These are phyloP conservation scores for Suillus hirtellus DNA, from an alignment of 768 basidiomycete genomes.

Conservation along the genomic window DNA sequence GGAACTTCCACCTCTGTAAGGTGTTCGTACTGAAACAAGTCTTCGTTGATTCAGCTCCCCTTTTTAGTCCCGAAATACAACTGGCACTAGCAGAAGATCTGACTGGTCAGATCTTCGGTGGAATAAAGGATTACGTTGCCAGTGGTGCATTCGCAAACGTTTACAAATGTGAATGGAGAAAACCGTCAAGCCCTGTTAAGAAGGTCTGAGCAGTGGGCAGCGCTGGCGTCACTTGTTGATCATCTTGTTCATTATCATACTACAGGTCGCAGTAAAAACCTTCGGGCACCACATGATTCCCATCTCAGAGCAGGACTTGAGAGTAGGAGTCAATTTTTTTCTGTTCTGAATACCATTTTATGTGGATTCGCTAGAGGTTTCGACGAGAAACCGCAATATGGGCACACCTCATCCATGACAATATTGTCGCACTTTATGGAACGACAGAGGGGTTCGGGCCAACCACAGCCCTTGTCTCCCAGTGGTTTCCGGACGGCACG, in stretches of 20 bases:
- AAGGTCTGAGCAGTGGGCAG: background rate
- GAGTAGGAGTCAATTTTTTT: background rate
- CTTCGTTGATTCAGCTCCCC: background rate
- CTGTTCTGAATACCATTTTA: background rate
- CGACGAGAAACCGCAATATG: slow-evolving; percentile 21
- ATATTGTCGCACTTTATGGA: slow-evolving; percentile 22
- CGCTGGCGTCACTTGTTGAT: too few relatives aligned
- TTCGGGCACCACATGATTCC: background rate
- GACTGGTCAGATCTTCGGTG: slow-evolving; percentile 2
- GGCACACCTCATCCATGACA: slow-evolving; percentile 18
- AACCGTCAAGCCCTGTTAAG: background rate
- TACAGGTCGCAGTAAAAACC: slow-evolving; percentile 4
- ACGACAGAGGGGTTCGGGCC: slow-evolving; percentile 13
- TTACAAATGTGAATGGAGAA: slow-evolving; percentile 1
- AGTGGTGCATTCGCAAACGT: background rate
- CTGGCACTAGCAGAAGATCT: background rate
- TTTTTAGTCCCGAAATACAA: background rate
- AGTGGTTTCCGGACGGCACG: slow-evolving; percentile 13
- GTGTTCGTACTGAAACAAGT: background rate
- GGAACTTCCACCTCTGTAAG: background rate
- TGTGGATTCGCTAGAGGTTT: slow-evolving; percentile 12
- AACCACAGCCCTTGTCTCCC: slow-evolving; percentile 23
- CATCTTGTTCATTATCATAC: too few relatives aligned
- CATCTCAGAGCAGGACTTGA: background rate
- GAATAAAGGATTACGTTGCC: background rate